Evolutionary conservation across 441 rosid species (phyloP), one percentile per base, ranked within the genome.

Genomic region (Lepidium campestre): DNA sequence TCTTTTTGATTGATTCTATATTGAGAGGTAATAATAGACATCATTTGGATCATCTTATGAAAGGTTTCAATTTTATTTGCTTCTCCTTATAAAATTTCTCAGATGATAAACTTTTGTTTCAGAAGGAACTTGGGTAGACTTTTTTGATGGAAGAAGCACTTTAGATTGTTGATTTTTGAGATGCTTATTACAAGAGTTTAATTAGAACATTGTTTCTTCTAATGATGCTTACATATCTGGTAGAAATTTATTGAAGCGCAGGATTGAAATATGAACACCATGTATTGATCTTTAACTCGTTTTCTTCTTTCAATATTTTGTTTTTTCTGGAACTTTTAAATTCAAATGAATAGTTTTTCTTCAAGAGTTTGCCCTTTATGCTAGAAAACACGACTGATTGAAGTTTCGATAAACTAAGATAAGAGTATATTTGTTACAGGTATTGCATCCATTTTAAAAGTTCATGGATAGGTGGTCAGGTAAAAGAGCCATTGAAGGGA

Each of bases 381-480:
- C 11, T n/a, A 14, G 10, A 50, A 14, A 27, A 29, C 1, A 1
- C 8, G 23, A 14, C 10, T 25, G 41, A 3, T 41, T 2, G 7
- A 27, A 4, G 12, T 57, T 46, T 23, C 15, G 57, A 35, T 40
- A 17, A 58, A 35, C 56, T 66, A 22, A 37, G 50, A 45, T 10
- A 18, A 13, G 32, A 7, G n/a, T 57, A 9, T 15, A 19, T 19
- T 36, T 19, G 40, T 67, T 54, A 8, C 64, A 74, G 75, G 61
- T 49, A 44, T 42, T 69, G 57, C 48, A 56, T 41, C 50, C 19
- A 68, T 62, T 45, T 1, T 2, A 35, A 13, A 47, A 62, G 14
- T 69, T 69, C 70, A 94, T 94, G 99, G 96, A 88, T 77, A 85
- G 82, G 47, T 81, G 77, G 78, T 80, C 94, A 10, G 80, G 92